These are phyloP conservation scores for Meyerozyma smithsonii DNA, from an alignment of 1,139 yeast genomes.

Conservation along the genomic window DNA sequence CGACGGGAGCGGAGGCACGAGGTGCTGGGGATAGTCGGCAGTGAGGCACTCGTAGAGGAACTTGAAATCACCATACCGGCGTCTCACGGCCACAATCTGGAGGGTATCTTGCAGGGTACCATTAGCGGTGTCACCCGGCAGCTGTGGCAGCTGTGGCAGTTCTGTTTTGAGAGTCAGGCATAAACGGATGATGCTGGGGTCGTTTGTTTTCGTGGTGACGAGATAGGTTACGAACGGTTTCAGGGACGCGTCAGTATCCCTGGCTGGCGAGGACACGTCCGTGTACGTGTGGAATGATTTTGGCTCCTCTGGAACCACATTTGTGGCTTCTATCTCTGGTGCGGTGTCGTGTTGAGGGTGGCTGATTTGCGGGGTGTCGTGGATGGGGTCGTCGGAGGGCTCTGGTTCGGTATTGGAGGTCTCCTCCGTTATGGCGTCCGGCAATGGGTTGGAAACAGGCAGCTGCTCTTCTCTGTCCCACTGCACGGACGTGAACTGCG, in stretches of 20 bases:
- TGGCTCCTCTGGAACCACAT: neutral
- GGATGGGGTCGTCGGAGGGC: neutral
- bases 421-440: slow-evolving; percentile 12
- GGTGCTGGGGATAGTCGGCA: slow-evolving; percentile 77
- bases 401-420: slow-evolving; percentile 1
- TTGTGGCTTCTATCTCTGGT: neutral
- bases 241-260: slow-evolving; percentile 71
- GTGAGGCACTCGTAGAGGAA: slow-evolving; percentile 68
- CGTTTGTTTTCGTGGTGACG: slow-evolving; percentile 57
- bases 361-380: neutral
- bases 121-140: slow-evolving; percentile 4
- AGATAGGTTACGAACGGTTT: slow-evolving; percentile 80
- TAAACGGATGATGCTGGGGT: slow-evolving; percentile 38
- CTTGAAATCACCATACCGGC: slow-evolving; percentile 81
- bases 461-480: slow-evolving; percentile 47
- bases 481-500: slow-evolving; percentile 54
- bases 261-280: slow-evolving; percentile 65
- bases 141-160: neutral
- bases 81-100: slow-evolving; percentile 50
- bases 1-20: slow-evolving; percentile 93
- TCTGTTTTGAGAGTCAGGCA: slow-evolving; percentile 7
- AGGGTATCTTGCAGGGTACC: slow-evolving; percentile 8
- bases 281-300: slow-evolving; percentile 26
- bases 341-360: neutral
- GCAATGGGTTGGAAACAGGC: neutral